A percentile compares a stretch with the other conserved stretches of the same genome.
These are phyloP conservation scores for Diaporthe humulicola DNA, from an alignment of 2,329 filamentous ascomycete genomes.

Conservation along the genomic window DNA sequence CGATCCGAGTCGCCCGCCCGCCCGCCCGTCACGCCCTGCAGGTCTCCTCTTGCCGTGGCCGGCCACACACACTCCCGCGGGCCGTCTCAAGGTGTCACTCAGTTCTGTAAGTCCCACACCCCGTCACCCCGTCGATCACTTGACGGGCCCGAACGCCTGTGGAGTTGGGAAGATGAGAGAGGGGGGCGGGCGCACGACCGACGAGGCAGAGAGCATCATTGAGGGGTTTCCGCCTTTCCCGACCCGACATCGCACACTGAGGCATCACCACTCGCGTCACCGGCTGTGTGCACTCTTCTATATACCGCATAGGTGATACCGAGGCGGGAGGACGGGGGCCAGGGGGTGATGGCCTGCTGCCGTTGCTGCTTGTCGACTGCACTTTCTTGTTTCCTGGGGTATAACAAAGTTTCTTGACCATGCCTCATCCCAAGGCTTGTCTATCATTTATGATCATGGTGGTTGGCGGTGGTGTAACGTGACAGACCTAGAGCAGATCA, in stretches of 20 bases:
- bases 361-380: not conserved
- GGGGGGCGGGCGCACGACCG: not conserved
- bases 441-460: too few species aligned
- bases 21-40: conserved; percentile 8
- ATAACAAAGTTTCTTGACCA: not conserved
- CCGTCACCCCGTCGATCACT: not conserved
- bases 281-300: not conserved
- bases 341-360: not conserved
- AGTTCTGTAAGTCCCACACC: too few species aligned
- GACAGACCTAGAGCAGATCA: not conserved
- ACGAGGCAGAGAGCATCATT: not conserved
- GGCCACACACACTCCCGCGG: not conserved
- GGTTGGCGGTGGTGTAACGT: not conserved
- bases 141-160: not conserved
- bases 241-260: conserved; percentile 21
- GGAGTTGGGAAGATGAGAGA: not conserved
- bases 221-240: not conserved
- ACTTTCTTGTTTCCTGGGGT: not conserved
- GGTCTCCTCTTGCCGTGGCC: not conserved
- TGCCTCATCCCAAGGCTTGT: not conserved
- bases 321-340: not conserved
- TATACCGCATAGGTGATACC: not conserved
- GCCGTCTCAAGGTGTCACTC: too few species aligned
- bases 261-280: not conserved
- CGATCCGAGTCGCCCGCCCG: conserved; percentile 16